phyloP scores from a whole-genome alignment of 352 stramenopile genomes.

The Phytopythium aichiense region DNA sequence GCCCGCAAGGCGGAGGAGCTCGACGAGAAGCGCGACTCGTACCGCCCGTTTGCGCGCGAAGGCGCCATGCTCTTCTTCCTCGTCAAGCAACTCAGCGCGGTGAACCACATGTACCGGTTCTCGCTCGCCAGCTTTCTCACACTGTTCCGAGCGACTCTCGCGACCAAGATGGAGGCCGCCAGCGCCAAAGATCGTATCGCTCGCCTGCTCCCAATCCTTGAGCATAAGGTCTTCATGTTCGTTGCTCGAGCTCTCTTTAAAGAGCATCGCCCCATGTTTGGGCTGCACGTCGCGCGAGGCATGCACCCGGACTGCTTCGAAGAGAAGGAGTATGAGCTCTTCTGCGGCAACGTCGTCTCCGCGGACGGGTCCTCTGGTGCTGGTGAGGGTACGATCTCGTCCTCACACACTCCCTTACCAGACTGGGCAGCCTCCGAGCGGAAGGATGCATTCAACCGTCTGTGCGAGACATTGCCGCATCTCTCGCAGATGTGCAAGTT shows the following conservation, averaged over 20 bases:
- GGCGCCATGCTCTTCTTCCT: slow-evolving; percentile 93
- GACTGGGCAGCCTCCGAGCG: slow-evolving; percentile 84
- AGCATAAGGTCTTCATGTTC: slow-evolving; percentile 90
- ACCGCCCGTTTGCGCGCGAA: slow-evolving; percentile 86
- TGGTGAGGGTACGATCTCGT: slow-evolving; percentile 2
- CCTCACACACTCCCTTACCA: slow-evolving; percentile 26
- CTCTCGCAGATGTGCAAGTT: slow-evolving; percentile 78
- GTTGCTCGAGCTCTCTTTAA: slow-evolving; percentile 92
- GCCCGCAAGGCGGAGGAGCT: slow-evolving; percentile 89
- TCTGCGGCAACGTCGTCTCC: slow-evolving; percentile 68
- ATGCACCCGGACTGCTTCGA: slow-evolving; percentile 92
- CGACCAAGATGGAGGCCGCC: slow-evolving; percentile 73
- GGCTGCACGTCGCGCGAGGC: slow-evolving; percentile 90
- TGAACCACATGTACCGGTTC: slow-evolving; percentile 97
- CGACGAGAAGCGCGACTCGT: slow-evolving; percentile 91
- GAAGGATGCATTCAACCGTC: slow-evolving; percentile 74
- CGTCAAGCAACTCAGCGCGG: slow-evolving; percentile 82
- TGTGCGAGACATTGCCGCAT: slow-evolving; percentile 73
- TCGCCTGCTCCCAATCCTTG: slow-evolving; percentile 81
- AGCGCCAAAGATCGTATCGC: slow-evolving; percentile 80
- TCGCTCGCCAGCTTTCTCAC: slow-evolving; percentile 88
- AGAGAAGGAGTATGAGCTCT: slow-evolving; percentile 92
- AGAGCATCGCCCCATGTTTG: slow-evolving; percentile 92
- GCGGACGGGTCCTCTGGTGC: slow-evolving; percentile 2
- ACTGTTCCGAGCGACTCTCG: slow-evolving; percentile 84